Evolutionary conservation across 2,329 filamentous ascomycete species (phyloP).

Genomic region (Daldinia eschscholtzii): DNA sequence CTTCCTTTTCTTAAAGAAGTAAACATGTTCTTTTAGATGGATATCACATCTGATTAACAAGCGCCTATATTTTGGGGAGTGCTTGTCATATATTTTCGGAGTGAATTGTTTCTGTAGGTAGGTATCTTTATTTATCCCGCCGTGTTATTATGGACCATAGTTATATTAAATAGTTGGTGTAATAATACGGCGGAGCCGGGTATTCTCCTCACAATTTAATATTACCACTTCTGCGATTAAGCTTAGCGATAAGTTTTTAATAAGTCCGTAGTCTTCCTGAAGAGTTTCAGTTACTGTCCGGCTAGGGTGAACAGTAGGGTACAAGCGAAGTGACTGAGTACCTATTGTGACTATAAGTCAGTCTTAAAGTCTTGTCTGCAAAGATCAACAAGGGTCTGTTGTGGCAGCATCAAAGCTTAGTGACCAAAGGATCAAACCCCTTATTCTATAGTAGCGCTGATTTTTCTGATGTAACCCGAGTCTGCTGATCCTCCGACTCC

Average conservation of each 20-base stretch:
- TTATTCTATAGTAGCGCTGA: no score
- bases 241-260: not conserved
- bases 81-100: not conserved
- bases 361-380: no score
- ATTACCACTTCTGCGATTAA: not conserved
- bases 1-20: no score
- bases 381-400: not conserved
- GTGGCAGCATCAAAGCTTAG: no score
- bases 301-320: constrained; percentile 70
- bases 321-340: constrained; percentile 57
- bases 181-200: not conserved
- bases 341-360: constrained; percentile 23
- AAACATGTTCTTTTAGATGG: no score
- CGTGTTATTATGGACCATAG: not conserved
- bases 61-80: not conserved
- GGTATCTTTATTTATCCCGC: not conserved
- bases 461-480: no score
- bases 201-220: not conserved
- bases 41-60: no score
- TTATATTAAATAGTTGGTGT: no score
- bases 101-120: not conserved
- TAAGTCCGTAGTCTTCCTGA: not conserved
- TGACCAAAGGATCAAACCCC: no score
- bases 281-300: constrained; percentile 70
- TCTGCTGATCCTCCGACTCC: no score